Percentiles rank a stretch among this genome's conserved stretches.
Conservation (phyloP, 495 filamentous ascomycete genomes). For the Penicillium paxilli region DNA sequence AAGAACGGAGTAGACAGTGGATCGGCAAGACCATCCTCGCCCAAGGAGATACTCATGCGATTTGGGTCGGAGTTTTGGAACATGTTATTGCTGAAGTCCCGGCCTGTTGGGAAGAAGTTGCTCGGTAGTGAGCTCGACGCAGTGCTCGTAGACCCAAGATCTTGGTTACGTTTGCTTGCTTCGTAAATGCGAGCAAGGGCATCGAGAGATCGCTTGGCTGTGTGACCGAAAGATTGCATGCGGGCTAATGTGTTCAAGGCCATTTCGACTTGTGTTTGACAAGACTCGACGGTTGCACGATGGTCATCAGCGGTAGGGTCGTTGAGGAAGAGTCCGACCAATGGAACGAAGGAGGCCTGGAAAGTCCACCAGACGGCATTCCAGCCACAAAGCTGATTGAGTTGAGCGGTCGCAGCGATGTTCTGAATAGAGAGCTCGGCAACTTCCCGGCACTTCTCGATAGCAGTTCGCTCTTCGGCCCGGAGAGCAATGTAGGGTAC, state of each 20-base stretch:
- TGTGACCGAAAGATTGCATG: slow-evolving; percentile 69
- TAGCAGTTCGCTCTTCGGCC: slow-evolving; percentile 68
- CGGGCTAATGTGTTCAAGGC: slow-evolving; percentile 67
- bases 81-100: slow-evolving; percentile 16
- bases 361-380: slow-evolving; percentile 83
- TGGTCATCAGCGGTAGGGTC: slow-evolving; percentile 53
- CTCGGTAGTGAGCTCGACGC: not conserved
- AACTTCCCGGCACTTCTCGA: slow-evolving; percentile 66
- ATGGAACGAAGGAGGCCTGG: slow-evolving; percentile 76
- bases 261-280: slow-evolving; percentile 61
- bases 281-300: slow-evolving; percentile 51
- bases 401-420: slow-evolving; percentile 64
- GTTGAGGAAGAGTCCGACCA: slow-evolving; percentile 70
- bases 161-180: slow-evolving; percentile 46
- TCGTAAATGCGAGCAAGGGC: slow-evolving; percentile 70
- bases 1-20: slow-evolving; percentile 28
- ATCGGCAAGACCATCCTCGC: slow-evolving; percentile 28
- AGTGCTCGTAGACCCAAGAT: slow-evolving; percentile 6
- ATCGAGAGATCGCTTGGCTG: slow-evolving; percentile 67
- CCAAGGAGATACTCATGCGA: slow-evolving; percentile 16
- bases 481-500: slow-evolving; percentile 55
- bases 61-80: slow-evolving; percentile 19
- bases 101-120: slow-evolving; percentile 19
- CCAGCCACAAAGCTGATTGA: slow-evolving; percentile 78
- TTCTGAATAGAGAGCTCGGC: slow-evolving; percentile 71